Evolutionary conservation across 441 rosid genomes (phyloP).

Genomic region (Eruca vesicaria): DNA sequence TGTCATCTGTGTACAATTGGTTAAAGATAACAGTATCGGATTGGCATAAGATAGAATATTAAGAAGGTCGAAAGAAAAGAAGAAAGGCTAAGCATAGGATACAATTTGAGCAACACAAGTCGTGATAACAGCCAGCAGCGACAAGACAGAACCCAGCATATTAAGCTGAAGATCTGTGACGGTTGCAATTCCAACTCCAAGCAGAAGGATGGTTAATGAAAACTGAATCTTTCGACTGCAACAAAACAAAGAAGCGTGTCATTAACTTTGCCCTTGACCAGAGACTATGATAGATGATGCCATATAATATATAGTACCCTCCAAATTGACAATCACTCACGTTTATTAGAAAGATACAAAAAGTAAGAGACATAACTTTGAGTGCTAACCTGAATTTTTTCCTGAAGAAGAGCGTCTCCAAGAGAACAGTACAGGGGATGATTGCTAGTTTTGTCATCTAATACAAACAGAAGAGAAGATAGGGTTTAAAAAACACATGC

Average conservation of each 20-base stretch:
- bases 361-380: constrained; percentile 6
- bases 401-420: constrained; percentile 97
- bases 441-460: constrained; percentile 99
- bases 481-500: neutral
- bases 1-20: constrained; percentile 74
- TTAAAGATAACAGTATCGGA: constrained; percentile 47
- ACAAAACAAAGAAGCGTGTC: constrained; percentile 11
- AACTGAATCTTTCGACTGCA: constrained; percentile 88
- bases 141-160: constrained; percentile 83
- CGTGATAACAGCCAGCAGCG: constrained; percentile 87
- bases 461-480: constrained; percentile 25
- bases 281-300: neutral
- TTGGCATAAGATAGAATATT: neutral
- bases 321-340: neutral
- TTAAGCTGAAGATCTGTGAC: constrained; percentile 99
- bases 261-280: constrained; percentile 4
- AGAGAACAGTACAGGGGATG: constrained; percentile 93
- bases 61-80: neutral
- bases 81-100: constrained; percentile 48
- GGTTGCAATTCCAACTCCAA: constrained; percentile 98
- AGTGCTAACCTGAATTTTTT: constrained; percentile 81
- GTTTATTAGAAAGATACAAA: neutral
- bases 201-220: constrained; percentile 75
- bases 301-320: constrained; percentile 15
- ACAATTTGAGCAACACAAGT: constrained; percentile 98